phyloP scores from a whole-genome alignment of 2,329 filamentous ascomycete species.

The Myriosclerotinia scirpicola region DNA sequence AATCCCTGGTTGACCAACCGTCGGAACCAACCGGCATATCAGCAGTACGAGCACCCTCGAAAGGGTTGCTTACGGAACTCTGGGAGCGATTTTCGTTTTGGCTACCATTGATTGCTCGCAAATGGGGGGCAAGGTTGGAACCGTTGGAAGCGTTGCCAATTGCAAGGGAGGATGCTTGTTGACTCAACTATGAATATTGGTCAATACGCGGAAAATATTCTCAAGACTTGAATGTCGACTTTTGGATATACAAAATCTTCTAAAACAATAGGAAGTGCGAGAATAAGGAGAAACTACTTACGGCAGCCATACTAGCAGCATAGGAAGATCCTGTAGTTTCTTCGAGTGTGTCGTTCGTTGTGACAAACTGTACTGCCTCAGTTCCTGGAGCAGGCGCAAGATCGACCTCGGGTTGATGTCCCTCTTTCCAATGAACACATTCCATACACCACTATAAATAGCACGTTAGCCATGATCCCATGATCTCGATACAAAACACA shows the following conservation, averaged over 20 bases:
- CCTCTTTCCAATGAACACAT: conserved; percentile 36
- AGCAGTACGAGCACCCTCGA: conserved; percentile 24
- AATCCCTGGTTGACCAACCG: conserved; percentile 25
- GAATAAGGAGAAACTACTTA: not conserved
- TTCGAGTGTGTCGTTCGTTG: not conserved
- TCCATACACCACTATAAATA: conserved; percentile 44
- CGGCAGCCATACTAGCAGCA: not conserved
- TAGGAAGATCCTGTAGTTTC: not conserved
- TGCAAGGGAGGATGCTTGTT: not conserved
- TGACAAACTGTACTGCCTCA: not conserved
- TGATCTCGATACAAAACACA: not conserved
- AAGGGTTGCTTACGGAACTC: conserved; percentile 31
- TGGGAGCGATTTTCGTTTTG: conserved; percentile 8
- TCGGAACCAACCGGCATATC: conserved; percentile 3
- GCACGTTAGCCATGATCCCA: conserved; percentile 12
- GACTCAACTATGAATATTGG: not conserved
- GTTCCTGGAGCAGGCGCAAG: conserved; percentile 29
- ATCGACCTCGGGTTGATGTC: conserved; percentile 27
- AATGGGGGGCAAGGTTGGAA: conserved; percentile 8
- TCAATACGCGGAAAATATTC: not conserved
- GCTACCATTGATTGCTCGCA: not conserved
- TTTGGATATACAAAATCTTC: not conserved
- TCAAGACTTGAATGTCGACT: not conserved
- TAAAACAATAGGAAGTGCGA: not conserved
- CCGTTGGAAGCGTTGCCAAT: not conserved